Conservation (phyloP, 208 protist genomes). For the Vickermania ingenoplastis region DNA sequence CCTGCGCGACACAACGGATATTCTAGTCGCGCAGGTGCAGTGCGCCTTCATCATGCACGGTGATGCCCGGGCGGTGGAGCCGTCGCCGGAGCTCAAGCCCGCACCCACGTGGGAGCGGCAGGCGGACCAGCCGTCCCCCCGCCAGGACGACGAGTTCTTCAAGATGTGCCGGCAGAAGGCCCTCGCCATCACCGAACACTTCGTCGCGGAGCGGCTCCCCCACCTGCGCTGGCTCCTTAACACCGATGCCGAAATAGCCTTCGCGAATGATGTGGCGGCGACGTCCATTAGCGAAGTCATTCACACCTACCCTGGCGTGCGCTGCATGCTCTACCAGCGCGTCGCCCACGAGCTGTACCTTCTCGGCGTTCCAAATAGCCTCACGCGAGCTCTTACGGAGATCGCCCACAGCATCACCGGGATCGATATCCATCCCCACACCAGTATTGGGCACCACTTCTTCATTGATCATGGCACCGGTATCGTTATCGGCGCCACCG, state of each 20-base stretch:
- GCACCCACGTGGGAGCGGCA: conserved; percentile 21
- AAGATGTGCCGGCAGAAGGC: conserved; percentile 21
- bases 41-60: conserved; percentile 47
- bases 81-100: conserved; percentile 12
- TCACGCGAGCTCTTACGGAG: conserved; percentile 66
- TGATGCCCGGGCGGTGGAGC: conserved; percentile 18
- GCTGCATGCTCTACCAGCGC: conserved; percentile 65
- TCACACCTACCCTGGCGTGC: conserved; percentile 62
- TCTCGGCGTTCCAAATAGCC: conserved; percentile 53
- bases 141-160: conserved; percentile 14
- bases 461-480: conserved; percentile 89
- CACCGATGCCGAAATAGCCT: conserved; percentile 54
- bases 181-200: conserved; percentile 35
- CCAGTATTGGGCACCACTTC: conserved; percentile 72
- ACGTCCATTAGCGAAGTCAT: conserved; percentile 57
- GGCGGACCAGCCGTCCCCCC: background rate
- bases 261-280: conserved; percentile 47
- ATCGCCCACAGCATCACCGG: conserved; percentile 54
- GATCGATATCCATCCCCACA: conserved; percentile 85
- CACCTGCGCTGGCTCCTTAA: conserved; percentile 49
- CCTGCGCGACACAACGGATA: conserved; percentile 39
- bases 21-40: conserved; percentile 35
- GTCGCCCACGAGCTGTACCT: conserved; percentile 56
- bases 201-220: conserved; percentile 37
- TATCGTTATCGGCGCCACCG: conserved; percentile 81